A percentile compares a stretch with the other conserved stretches of the same genome.
Evolutionary conservation across 176 grass and related monocot genomes (phyloP).

Genomic region (Triticum turgidum): DNA sequence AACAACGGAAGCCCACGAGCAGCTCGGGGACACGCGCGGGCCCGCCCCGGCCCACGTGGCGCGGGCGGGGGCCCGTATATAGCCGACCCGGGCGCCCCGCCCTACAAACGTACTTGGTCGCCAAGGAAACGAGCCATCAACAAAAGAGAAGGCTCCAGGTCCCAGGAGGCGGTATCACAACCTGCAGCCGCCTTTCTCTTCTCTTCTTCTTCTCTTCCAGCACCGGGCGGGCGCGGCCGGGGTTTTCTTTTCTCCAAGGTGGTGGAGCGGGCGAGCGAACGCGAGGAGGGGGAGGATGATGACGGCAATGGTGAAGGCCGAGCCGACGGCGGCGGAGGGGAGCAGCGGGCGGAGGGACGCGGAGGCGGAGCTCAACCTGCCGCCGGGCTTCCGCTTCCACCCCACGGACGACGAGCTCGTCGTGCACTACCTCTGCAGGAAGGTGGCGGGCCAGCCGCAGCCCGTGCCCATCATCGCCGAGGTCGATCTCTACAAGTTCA

Average conservation of each 20-base stretch:
- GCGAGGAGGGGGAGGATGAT: background rate
- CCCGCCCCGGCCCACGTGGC: background rate
- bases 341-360: conserved; percentile 53
- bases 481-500: conserved; percentile 88
- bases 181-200: background rate
- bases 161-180: background rate
- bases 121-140: background rate
- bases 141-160: background rate
- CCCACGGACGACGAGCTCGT: conserved; percentile 96
- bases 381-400: conserved; percentile 93
- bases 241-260: background rate
- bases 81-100: background rate
- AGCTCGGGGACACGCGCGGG: background rate
- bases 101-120: background rate
- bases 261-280: background rate
- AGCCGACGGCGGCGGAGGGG: background rate
- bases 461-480: conserved; percentile 88
- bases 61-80: background rate
- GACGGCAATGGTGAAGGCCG: conserved; percentile 21
- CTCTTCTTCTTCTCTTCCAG: too few relatives aligned
- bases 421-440: conserved; percentile 66
- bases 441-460: conserved; percentile 47
- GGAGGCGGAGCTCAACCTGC: conserved; percentile 79
- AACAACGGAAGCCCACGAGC: background rate
- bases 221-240: too few relatives aligned